Conservation (phyloP, 2,329 filamentous ascomycete species). For the Colletotrichum phormii region DNA sequence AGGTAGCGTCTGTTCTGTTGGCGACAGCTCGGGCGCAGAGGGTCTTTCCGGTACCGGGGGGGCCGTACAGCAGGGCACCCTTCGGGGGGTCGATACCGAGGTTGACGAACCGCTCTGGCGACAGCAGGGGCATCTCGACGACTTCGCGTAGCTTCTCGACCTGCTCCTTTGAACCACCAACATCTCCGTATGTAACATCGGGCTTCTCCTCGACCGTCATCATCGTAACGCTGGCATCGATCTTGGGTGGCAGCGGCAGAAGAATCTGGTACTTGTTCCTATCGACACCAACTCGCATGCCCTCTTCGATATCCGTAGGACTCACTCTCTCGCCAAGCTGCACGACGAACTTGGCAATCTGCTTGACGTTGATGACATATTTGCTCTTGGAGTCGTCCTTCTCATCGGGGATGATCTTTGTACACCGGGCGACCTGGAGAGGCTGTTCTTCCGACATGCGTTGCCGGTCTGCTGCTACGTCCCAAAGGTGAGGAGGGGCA, state of each 20-base stretch:
- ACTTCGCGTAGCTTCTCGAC: slow-evolving; percentile 99
- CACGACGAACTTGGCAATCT: slow-evolving; percentile 99
- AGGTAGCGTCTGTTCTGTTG: slow-evolving; percentile 97
- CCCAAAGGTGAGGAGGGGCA: slow-evolving; percentile 98
- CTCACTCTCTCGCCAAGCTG: slow-evolving; percentile 96
- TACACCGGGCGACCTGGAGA: slow-evolving; percentile 96
- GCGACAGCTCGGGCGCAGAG: slow-evolving; percentile 97
- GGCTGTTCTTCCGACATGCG: slow-evolving; percentile 99
- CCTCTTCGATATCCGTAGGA: slow-evolving; percentile 98
- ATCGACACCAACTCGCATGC: slow-evolving; percentile 98
- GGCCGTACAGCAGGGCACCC: slow-evolving; percentile 95
- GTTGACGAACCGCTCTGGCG: slow-evolving; percentile 96
- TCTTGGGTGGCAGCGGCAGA: slow-evolving; percentile 94
- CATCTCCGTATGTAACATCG: slow-evolving; percentile 98
- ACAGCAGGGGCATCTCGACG: slow-evolving; percentile 97
- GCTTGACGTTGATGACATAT: slow-evolving; percentile 99
- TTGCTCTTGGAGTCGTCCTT: slow-evolving; percentile 98
- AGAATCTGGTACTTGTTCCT: slow-evolving; percentile 99
- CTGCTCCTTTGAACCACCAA: slow-evolving; percentile 99
- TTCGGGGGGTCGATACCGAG: slow-evolving; percentile 99
- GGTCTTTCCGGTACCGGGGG: slow-evolving; percentile 98
- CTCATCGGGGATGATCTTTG: slow-evolving; percentile 98
- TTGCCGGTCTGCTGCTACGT: slow-evolving; percentile 96
- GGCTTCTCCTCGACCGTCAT: slow-evolving; percentile 99
- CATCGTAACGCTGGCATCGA: slow-evolving; percentile 99